Percentiles rank a stretch among this genome's conserved stretches.
Evolutionary conservation across 2,329 filamentous ascomycete genomes (phyloP).

Genomic region (Aureobasidium sp.): DNA sequence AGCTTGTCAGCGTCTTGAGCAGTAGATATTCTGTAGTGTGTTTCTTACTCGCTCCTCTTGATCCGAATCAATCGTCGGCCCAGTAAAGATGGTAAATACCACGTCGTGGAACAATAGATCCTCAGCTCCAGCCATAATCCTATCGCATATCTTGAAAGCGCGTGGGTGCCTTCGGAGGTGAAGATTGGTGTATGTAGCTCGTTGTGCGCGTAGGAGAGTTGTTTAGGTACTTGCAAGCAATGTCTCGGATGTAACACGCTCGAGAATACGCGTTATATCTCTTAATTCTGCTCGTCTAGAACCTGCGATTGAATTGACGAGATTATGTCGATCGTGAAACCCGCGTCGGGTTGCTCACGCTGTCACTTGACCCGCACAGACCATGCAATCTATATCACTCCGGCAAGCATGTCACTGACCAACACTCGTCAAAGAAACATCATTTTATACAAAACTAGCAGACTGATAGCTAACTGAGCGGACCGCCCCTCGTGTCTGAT

Average conservation of each 20-base stretch:
- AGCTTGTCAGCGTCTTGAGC: slow-evolving; percentile 19
- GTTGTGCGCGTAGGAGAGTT: neutral
- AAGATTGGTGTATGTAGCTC: neutral
- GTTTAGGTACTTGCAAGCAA: neutral
- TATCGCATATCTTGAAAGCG: neutral
- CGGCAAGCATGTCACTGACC: neutral
- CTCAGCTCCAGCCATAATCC: neutral
- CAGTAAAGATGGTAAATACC: slow-evolving; percentile 37
- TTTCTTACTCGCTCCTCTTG: slow-evolving; percentile 15
- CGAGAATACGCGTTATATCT: neutral
- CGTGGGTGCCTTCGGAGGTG: neutral
- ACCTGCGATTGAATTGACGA: neutral
- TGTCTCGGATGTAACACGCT: neutral
- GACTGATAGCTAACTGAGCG: too few species aligned
- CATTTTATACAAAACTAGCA: neutral
- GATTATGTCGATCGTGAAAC: neutral
- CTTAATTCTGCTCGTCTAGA: neutral
- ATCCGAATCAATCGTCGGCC: slow-evolving; percentile 27
- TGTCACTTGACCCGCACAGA: slow-evolving; percentile 3
- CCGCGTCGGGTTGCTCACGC: neutral
- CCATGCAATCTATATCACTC: neutral
- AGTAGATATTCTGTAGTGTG: neutral
- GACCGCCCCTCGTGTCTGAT: neutral
- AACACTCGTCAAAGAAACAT: neutral
- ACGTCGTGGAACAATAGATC: slow-evolving; percentile 30